phyloP scores from a whole-genome alignment of 1,284 basidiomycete genomes.

The Xerocomus amazonicus region DNA sequence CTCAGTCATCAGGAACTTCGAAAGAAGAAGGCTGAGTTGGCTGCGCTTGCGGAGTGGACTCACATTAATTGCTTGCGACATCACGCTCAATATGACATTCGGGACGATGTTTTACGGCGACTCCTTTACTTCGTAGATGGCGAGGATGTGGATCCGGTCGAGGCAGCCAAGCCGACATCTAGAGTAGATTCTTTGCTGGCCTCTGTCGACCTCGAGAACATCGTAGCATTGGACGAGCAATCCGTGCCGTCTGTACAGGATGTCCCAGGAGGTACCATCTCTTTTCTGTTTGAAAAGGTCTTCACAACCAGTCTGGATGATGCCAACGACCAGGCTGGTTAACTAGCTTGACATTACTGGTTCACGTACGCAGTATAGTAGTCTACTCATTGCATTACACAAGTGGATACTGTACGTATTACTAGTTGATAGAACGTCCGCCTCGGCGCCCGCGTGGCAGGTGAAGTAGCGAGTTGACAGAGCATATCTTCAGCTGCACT shows the following conservation, averaged over 20 bases:
- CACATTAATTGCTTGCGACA: constrained; percentile 73
- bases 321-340: neutral
- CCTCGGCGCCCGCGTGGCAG: constrained; percentile 13
- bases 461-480: constrained; percentile 10
- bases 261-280: constrained; percentile 63
- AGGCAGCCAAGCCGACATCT: constrained; percentile 23
- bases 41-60: constrained; percentile 83
- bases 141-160: constrained; percentile 3
- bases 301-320: constrained; percentile 25
- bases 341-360: constrained; percentile 6
- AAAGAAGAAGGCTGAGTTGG: constrained; percentile 75
- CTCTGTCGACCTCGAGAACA: constrained; percentile 44
- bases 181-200: constrained; percentile 37
- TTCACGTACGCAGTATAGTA: neutral
- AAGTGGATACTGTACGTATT: constrained; percentile 6
- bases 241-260: constrained; percentile 36
- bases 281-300: constrained; percentile 67
- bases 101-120: constrained; percentile 60
- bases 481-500: constrained; percentile 18
- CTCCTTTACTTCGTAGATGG: constrained; percentile 37
- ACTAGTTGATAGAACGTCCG: constrained; percentile 5
- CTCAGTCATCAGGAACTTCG: constrained; percentile 51
- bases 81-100: constrained; percentile 45
- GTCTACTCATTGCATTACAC: constrained; percentile 3
- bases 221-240: constrained; percentile 36